Evolutionary conservation across 306 rosid genomes (phyloP).

Genomic region (Lupinus albus): DNA sequence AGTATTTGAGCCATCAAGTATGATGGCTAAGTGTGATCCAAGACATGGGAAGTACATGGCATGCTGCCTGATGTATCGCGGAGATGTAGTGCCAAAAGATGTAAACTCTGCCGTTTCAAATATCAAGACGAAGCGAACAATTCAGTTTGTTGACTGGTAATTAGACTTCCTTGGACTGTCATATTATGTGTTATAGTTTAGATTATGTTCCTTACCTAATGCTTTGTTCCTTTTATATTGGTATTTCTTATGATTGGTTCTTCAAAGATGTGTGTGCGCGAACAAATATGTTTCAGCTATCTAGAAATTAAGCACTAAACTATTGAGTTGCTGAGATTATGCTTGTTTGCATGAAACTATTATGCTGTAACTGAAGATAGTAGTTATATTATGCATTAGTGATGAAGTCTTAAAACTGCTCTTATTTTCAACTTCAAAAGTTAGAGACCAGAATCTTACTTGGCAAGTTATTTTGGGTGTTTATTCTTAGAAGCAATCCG

Average conservation of each 20-base stretch:
- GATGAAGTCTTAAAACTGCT: not conserved
- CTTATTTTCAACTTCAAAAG: not conserved
- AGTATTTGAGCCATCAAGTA: constrained; percentile 74
- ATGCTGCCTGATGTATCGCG: constrained; percentile 79
- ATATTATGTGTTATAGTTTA: not conserved
- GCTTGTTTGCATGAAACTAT: constrained; percentile 12
- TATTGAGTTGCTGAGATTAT: constrained; percentile 3
- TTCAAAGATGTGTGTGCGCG: not conserved
- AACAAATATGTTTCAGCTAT: not conserved
- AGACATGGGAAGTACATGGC: constrained; percentile 92
- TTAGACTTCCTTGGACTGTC: constrained; percentile 28
- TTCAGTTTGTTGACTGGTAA: constrained; percentile 84
- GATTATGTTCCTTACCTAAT: constrained; percentile 6
- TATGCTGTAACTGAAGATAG: constrained; percentile 2
- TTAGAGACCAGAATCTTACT: not conserved
- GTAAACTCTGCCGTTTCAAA: constrained; percentile 70
- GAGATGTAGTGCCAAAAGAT: constrained; percentile 86
- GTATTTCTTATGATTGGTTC: constrained; percentile 8
- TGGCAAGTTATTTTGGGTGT: not conserved
- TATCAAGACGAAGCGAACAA: constrained; percentile 68
- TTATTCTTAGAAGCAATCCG: not conserved
- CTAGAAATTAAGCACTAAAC: constrained; percentile 22
- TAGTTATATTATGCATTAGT: not conserved
- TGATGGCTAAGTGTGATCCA: constrained; percentile 88
- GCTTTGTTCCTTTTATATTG: constrained; percentile 6